Base-by-base conservation (phyloP, 352 stramenopile genomes). In the Plasmopara viticola region DNA sequence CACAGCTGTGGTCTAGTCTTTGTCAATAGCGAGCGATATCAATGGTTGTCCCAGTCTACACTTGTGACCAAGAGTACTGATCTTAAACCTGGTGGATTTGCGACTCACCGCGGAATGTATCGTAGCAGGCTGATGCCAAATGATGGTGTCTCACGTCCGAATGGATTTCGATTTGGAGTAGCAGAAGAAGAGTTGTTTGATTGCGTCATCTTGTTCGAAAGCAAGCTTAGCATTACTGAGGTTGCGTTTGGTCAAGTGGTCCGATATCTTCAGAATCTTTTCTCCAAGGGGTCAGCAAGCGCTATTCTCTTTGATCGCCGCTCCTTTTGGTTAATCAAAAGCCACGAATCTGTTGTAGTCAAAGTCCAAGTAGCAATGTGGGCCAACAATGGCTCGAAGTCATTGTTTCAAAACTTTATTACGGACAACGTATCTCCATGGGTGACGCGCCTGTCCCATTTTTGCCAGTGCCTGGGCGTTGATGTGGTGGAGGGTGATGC, bases 391-490 rank as follows among this genome's bases (percentile, higher is more conserved):
- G 42, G 42, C 18, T 48, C 42, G 25, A 17, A 48, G 35, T 48
- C 42, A 35, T 48, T 48, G 14, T 48, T 48, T 48, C 42, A 18
- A 20, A 48, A 37, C 42, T 48, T 48, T 35, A 48, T 48, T 20
- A 35, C 20, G 4, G 20, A 15, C 25, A 48, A 48, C 42, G 34
- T 48, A 9, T 48, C 42, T 48, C 42, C 42, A 35, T 48, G 42
- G 25, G 25, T 37, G 25, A 9, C 42, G 12, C 42, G 25, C 9
- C 17, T 48, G 12, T 13, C 42, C 25, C 4, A 12, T 33, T 9
- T 25, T 6, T 48, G 42, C 20, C 9, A 5, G 4, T 48, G 5
- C 7, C 20, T 48, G 42, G 42, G 42, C 18, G 42, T 48, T 48
- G 25, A 48, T 33, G 42, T 48, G 42, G 42, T 48, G 9, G 42